These are phyloP conservation scores for Hortiboletus flavorubellus DNA, from an alignment of 768 basidiomycete genomes.

Conservation along the genomic window DNA sequence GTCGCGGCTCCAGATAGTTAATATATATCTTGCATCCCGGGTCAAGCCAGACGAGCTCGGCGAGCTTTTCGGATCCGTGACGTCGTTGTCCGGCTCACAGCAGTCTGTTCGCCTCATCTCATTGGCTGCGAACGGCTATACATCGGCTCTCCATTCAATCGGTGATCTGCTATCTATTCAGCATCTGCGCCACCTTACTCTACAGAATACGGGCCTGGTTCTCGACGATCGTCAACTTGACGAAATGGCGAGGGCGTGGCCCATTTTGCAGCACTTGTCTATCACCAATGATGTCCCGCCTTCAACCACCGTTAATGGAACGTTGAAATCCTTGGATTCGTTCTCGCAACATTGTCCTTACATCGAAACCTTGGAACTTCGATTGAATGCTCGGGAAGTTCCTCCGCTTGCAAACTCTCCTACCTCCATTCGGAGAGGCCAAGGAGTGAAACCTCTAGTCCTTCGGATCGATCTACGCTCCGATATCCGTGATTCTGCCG, in stretches of 20 bases:
- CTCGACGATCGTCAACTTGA: slow-evolving; percentile 14
- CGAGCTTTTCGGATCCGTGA: slow-evolving; percentile 4
- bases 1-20: slow-evolving; percentile 13
- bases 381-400: slow-evolving; percentile 19
- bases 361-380: slow-evolving; percentile 13
- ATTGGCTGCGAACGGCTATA: slow-evolving; percentile 11
- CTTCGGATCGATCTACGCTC: slow-evolving; percentile 16
- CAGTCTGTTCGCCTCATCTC: slow-evolving; percentile 9
- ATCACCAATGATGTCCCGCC: slow-evolving; percentile 14
- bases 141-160: slow-evolving; percentile 11
- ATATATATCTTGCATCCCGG: slow-evolving; percentile 13
- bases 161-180: slow-evolving; percentile 2
- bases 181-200: slow-evolving; percentile 11
- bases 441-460: not conserved
- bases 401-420: not conserved
- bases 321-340: slow-evolving; percentile 9
- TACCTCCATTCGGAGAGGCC: not conserved
- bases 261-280: slow-evolving; percentile 15
- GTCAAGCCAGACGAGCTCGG: slow-evolving; percentile 6
- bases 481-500: slow-evolving; percentile 17
- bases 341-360: slow-evolving; percentile 17
- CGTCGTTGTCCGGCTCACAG: slow-evolving; percentile 6
- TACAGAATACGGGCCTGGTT: slow-evolving; percentile 9
- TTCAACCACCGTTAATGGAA: slow-evolving; percentile 2
- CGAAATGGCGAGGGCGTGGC: slow-evolving; percentile 19